Evolutionary conservation across 257 asterid species (phyloP).

Genomic region (Phtheirospermum japonicum): DNA sequence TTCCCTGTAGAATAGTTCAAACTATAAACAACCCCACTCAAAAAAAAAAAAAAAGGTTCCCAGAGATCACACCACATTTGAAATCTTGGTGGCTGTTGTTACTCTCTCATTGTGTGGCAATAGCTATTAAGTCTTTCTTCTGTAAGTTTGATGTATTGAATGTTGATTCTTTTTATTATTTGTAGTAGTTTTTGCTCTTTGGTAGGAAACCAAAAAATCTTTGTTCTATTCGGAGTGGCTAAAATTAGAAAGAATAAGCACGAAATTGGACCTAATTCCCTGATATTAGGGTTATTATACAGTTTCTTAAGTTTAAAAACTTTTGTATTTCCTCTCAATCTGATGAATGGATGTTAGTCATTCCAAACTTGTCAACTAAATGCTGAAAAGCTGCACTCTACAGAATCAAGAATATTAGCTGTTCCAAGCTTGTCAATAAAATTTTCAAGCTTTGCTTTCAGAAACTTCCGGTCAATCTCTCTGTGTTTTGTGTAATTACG

Average conservation of each 20-base stretch:
- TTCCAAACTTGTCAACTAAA: no score
- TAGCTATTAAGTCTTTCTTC: background rate
- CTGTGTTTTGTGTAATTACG: no score
- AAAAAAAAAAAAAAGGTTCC: background rate
- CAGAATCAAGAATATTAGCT: no score
- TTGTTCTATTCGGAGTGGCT: no score
- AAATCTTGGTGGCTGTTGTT: background rate
- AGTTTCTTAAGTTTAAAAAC: no score
- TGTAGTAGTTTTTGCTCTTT: background rate
- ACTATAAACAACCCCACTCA: background rate
- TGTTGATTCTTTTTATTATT: background rate
- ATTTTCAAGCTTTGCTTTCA: no score
- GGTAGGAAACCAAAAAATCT: background rate
- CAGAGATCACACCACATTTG: background rate
- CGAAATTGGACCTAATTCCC: background rate
- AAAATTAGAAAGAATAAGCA: background rate
- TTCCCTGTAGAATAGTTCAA: background rate
- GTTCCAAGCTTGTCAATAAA: no score
- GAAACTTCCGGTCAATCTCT: no score
- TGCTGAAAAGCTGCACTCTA: no score
- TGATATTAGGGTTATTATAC: background rate
- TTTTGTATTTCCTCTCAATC: no score
- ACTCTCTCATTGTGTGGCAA: background rate
- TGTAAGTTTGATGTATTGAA: background rate
- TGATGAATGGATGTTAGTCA: no score